Base-by-base conservation (phyloP, 2,329 filamentous ascomycete genomes). In the Clarireedia monteithiana region DNA sequence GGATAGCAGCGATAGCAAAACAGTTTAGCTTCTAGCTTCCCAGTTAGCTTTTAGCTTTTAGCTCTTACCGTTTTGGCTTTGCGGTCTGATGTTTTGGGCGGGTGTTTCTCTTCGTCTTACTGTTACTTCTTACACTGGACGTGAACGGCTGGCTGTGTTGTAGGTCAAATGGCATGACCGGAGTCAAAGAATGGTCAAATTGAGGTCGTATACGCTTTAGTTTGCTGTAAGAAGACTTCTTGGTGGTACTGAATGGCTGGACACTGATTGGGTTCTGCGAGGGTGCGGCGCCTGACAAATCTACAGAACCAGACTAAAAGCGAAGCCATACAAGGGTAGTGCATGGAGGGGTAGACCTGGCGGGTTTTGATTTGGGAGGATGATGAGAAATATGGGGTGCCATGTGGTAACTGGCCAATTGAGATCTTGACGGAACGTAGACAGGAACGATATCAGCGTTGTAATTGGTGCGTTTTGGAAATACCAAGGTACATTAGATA, bases 291-390 rank as follows among this genome's bases (percentile, higher is more conserved):
- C 38, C 38, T 14, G 38, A 42, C 34, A 42, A 42, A 50, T 54
- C 30, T 55, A 36, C 34, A 42, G 24, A 50, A 6, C 2, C 34
- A 5, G 10, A 34, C 30, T 34, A 34, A 12, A 34, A 34, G 30
- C 30, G 10, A 34, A 12, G 10, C 12, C 12, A 34, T 34, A 23
- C n/a, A 20, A 55, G 34, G 53, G 46, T 24, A 30, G n/a, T 40
- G 46, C 24, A 47, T 54, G 26, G 53, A 55, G 53, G 53, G 53
- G 46, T 50, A 55, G 30, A 55, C 53, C 46, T 55, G 53, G 53
- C 53, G 46, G 20, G 5, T 20, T 50, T 44, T 50, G 53, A 50
- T 55, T 55, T 50, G 53, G 47, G 46, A 44, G 26, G 15, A 36
- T 50, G 26, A 55, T 55, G 20, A 26, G 10, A 44, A 44, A 36